phyloP scores from a whole-genome alignment of 106 monocot genomes.

The Platanthera guangdongensis region DNA sequence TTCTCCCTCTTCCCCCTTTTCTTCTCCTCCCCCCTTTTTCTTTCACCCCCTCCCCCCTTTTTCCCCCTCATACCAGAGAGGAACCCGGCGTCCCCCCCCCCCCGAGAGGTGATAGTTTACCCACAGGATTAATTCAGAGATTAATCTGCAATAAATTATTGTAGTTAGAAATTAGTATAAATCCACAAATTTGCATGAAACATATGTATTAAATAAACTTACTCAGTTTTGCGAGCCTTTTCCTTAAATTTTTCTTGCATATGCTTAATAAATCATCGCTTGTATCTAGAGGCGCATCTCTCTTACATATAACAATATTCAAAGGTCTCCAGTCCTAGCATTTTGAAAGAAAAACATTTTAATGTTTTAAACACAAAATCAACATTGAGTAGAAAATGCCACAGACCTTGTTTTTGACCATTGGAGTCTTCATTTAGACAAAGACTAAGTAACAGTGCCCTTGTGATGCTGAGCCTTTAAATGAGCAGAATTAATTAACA shows the following conservation, averaged over 20 bases:
- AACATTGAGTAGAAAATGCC: neutral
- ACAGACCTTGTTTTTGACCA: slow-evolving; percentile 89
- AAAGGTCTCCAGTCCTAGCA: slow-evolving; percentile 72
- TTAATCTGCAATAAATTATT: neutral
- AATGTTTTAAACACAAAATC: neutral
- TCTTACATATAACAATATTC: slow-evolving; percentile 81
- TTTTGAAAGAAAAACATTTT: slow-evolving; percentile 23
- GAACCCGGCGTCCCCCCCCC: too few species aligned
- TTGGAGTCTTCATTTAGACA: too few species aligned
- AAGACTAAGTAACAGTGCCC: too few species aligned
- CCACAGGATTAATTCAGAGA: too few species aligned
- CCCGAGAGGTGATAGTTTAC: too few species aligned
- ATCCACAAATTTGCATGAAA: neutral
- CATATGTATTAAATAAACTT: slow-evolving; percentile 18
- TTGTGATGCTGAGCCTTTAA: too few species aligned
- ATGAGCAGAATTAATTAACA: too few species aligned
- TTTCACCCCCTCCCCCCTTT: too few species aligned
- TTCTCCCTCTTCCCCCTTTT: too few species aligned
- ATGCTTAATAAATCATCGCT: slow-evolving; percentile 69
- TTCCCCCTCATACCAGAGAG: too few species aligned
- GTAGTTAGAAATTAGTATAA: neutral
- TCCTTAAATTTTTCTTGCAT: slow-evolving; percentile 96
- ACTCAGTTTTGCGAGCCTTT: slow-evolving; percentile 97
- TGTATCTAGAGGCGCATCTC: slow-evolving; percentile 59
- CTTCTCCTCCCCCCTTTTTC: too few species aligned